phyloP scores from a whole-genome alignment of 345 rosid species.

The Ricinus communis region DNA sequence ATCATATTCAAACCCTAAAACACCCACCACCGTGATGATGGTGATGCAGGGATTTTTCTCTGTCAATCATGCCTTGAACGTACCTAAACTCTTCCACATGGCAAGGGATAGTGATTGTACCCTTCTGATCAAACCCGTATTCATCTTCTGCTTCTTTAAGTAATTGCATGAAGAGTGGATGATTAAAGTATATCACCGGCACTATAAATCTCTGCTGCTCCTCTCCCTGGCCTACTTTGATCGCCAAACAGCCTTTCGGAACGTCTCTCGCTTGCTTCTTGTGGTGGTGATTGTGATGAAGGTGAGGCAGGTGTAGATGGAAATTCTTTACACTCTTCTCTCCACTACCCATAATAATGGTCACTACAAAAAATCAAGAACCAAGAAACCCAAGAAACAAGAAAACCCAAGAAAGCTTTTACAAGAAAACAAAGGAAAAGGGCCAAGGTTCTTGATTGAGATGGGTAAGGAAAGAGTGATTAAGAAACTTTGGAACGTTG shows the following conservation, averaged over 20 bases:
- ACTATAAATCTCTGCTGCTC: slow-evolving; percentile 35
- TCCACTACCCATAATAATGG: slow-evolving; percentile 40
- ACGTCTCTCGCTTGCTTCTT: slow-evolving; percentile 25
- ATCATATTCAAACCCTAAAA: slow-evolving; percentile 46
- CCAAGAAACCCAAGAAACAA: neutral
- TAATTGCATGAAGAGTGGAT: slow-evolving; percentile 30
- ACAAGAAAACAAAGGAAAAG: slow-evolving; percentile 27
- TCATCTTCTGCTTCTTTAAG: slow-evolving; percentile 36
- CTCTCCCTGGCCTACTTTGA: slow-evolving; percentile 33
- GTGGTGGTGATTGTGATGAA: slow-evolving; percentile 15
- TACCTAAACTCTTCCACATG: slow-evolving; percentile 35
- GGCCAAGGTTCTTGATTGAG: slow-evolving; percentile 50
- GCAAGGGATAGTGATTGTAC: slow-evolving; percentile 33
- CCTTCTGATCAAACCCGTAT: slow-evolving; percentile 33
- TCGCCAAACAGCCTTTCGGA: slow-evolving; percentile 33
- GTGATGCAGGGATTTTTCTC: slow-evolving; percentile 50
- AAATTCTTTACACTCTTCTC: slow-evolving; percentile 30
- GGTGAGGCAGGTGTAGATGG: slow-evolving; percentile 23
- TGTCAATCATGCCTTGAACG: slow-evolving; percentile 48
- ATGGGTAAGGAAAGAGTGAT: slow-evolving; percentile 37
- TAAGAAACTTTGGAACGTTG: slow-evolving; percentile 34
- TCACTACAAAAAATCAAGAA: neutral
- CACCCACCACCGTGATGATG: slow-evolving; percentile 52
- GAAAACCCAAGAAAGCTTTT: slow-evolving; percentile 17
- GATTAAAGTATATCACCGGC: slow-evolving; percentile 34